A percentile compares a stretch with the other conserved stretches of the same genome.
phyloP scores from a whole-genome alignment of 257 asterid species.

The Scutellaria baicalensis region DNA sequence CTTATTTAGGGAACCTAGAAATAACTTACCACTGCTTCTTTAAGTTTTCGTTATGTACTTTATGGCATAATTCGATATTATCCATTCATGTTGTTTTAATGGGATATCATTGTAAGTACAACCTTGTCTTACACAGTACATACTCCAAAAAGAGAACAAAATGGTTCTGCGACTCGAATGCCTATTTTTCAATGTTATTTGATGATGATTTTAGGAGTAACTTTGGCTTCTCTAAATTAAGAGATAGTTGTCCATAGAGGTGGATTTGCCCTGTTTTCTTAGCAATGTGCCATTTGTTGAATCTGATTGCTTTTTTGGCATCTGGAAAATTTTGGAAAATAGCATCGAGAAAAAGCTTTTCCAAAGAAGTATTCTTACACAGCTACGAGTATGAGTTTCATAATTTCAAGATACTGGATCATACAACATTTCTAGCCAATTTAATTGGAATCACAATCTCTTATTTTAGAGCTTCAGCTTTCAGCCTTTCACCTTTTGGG shows the following conservation, averaged over 20 bases:
- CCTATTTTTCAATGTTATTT: not conserved
- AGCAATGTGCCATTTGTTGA: not conserved
- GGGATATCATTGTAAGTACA: not conserved
- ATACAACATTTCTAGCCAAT: not conserved
- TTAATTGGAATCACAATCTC: not conserved
- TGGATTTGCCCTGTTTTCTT: not conserved
- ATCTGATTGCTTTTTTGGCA: too few species aligned
- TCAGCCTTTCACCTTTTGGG: not conserved
- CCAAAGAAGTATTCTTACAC: not conserved
- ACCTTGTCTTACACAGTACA: not conserved
- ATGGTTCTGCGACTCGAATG: not conserved
- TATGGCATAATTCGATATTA: not conserved
- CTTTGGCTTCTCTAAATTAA: not conserved
- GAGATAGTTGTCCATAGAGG: not conserved
- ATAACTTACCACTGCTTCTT: not conserved
- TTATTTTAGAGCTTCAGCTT: not conserved
- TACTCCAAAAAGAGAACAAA: not conserved
- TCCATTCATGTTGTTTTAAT: not conserved
- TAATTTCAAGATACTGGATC: too few species aligned
- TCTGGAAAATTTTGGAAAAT: not conserved
- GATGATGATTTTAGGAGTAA: not conserved
- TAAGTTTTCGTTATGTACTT: not conserved
- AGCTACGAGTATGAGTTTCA: not conserved
- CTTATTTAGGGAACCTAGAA: not conserved
- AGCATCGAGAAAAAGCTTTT: not conserved